Percentiles rank a stretch among this genome's conserved stretches.
Evolutionary conservation across 139 green algal species (phyloP).

Genomic region (Chlorella sorokiniana): DNA sequence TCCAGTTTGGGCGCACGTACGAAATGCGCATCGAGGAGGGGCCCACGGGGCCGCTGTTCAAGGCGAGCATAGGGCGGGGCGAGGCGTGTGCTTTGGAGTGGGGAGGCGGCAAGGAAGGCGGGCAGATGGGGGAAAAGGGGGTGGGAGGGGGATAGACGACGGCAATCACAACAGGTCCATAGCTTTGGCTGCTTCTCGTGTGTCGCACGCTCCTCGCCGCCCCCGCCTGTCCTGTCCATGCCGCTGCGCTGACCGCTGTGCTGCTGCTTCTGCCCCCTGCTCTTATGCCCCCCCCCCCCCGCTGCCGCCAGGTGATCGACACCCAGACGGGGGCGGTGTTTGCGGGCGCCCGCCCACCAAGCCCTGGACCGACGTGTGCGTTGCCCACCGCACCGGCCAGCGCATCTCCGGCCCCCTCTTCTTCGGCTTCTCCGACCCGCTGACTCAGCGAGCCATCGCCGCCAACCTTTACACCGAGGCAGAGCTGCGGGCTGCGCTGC

Average conservation of each 20-base stretch:
- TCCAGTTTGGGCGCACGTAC: conserved; percentile 46
- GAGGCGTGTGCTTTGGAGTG: neutral
- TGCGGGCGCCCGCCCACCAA: conserved; percentile 47
- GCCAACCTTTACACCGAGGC: conserved; percentile 38
- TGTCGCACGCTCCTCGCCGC: neutral
- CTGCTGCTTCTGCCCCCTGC: neutral
- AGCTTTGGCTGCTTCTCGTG: neutral
- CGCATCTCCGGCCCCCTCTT: conserved; percentile 60
- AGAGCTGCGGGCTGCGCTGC: conserved; percentile 50
- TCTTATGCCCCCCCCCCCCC: neutral
- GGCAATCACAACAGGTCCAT: too few relatives aligned
- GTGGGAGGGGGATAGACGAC: too few relatives aligned
- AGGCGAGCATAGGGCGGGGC: neutral
- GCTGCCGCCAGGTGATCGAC: conserved; percentile 21
- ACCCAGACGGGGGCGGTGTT: conserved; percentile 32
- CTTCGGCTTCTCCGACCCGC: conserved; percentile 58
- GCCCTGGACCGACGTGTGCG: conserved; percentile 60
- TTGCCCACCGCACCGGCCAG: conserved; percentile 50
- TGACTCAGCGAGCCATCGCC: conserved; percentile 52
- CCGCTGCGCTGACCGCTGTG: neutral
- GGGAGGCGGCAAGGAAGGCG: neutral
- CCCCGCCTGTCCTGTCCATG: neutral
- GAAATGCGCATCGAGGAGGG: conserved; percentile 52
- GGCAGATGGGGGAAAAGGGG: neutral
- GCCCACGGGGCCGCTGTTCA: conserved; percentile 43